Conservation (phyloP, 208 protist species). For the Crithidia sp. region DNA sequence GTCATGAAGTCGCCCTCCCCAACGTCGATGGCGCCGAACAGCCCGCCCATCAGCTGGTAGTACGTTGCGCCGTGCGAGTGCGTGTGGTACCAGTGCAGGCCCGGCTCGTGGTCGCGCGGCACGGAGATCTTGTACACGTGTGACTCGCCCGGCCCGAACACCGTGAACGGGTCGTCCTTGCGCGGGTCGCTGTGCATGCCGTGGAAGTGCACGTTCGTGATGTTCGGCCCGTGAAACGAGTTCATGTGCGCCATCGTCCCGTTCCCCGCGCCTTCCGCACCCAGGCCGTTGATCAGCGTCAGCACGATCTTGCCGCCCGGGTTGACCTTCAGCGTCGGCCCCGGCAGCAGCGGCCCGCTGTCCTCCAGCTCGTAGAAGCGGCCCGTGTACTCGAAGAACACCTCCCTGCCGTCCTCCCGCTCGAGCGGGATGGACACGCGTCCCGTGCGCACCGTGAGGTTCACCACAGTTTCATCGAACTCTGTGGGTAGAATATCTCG, state of each 20-base stretch:
- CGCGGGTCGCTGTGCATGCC: conserved; percentile 76
- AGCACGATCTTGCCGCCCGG: conserved; percentile 77
- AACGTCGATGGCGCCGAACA: conserved; percentile 83
- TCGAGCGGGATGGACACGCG: conserved; percentile 58
- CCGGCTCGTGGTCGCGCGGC: conserved; percentile 70
- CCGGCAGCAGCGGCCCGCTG: conserved; percentile 55
- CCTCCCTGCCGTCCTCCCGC: conserved; percentile 27
- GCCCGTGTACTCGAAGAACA: conserved; percentile 71
- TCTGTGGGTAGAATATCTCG: conserved; percentile 37
- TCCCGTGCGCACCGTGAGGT: conserved; percentile 44
- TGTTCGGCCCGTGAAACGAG: conserved; percentile 72
- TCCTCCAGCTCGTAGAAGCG: conserved; percentile 63
- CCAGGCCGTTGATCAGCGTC: conserved; percentile 65
- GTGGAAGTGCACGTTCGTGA: conserved; percentile 88
- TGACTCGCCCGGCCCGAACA: conserved; percentile 40
- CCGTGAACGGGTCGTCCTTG: conserved; percentile 76
- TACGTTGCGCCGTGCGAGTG: conserved; percentile 82
- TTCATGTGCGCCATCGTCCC: conserved; percentile 43
- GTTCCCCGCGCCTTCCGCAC: conserved; percentile 22
- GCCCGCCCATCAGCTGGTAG: conserved; percentile 77
- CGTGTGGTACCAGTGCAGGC: conserved; percentile 88
- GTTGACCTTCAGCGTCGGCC: conserved; percentile 64
- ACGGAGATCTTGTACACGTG: conserved; percentile 76
- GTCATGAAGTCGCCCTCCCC: conserved; percentile 53
- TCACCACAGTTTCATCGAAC: conserved; percentile 51